Evolutionary conservation across 1,139 yeast species (phyloP), one percentile per base, ranked within the genome.

Genomic region (Tardiomyces blankii): DNA sequence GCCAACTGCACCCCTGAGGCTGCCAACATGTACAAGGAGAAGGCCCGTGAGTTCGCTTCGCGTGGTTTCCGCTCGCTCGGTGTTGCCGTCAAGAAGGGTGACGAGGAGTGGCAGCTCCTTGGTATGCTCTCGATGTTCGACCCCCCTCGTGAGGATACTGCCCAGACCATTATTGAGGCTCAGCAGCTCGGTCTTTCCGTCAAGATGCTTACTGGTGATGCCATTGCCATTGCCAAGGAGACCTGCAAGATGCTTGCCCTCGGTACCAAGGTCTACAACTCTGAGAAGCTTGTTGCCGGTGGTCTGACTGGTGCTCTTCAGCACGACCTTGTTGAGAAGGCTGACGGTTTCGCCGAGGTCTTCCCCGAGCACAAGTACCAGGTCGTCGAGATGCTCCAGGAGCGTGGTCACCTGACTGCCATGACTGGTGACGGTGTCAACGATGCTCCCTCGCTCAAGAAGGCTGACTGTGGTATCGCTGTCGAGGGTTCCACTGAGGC

Each of bases 31-130:
- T 87, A 87, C 75, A 94, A 85, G 77, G 86, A 85, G 79, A 86
- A 89, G 73, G 96, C 88, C 66, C 94, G 74, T 46, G 70, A 75
- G 1, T 65, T 84, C 51, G 82, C 91, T 3, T 63, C 75, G 8
- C 77, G 79, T 56, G 94, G 94, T 12, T 72, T 84, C 46, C 72
- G 93, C 54, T 91, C 82, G 18, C 72, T 91, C 53, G 99, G 98
- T 0, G 98, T 98, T 3, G 98, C 39, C 19, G 19, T 35, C 39
- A 16, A 87, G 93, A 83, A 94, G 82, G 95, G 95, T 74, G 95
- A 87, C 72, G 95, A 94, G 69, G 95, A 86, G 82, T 87, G 96
- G 96, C 95, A 87, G 77, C 83, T 87, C 63, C 78, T 87, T 66
- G 96, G 96, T 75, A 89, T 87, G 75, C 86, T 82, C 54, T 93